Base-by-base conservation (phyloP, 768 basidiomycete genomes). In the Tricholoma furcatifolium region DNA sequence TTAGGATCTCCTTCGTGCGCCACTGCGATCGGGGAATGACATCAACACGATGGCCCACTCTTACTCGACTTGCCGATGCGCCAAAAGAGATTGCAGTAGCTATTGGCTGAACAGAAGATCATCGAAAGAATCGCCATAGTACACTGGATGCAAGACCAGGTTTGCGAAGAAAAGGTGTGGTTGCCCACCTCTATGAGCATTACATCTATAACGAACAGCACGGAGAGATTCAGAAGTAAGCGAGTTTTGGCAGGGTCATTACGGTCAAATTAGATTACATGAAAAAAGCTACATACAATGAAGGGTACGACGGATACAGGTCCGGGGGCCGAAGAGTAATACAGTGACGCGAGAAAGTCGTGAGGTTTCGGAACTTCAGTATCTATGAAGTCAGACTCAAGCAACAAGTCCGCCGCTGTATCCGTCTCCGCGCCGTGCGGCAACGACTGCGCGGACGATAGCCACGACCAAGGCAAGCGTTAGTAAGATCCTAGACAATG, bases 401-500 rank as follows among this genome's bases (percentile, higher is more conserved):
- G 52, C 56, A 40, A 81, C 70, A 23, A 87, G 79, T 10, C 76
- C 69, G 14, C 86, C 88, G 11, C 74, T 74, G 55, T 79, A 74
- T 4, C 89, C 88, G 54, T 87, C 87, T 12, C 91, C 91, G 18
- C 82, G 76, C 15, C 80, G 77, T 8, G 82, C 74, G 18, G 82
- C 74, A 32, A 71, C 48, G 36, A 90, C 76, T 17, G 81, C 88
- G 15, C 86, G 83, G 21, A 83, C 57, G 51, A 88, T 67, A 50
- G 85, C 79, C 15, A 81, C 62, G 43, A 87, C 56, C 41, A 91
- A 67, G 0, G 81, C 70, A 50, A 89, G 70, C 0, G 87, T 88
- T 15, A 84, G 69, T 36, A 91, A 53, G 21, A 87, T 72, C 83
- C 89, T 91, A 58, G 14, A 49, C 47, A 34, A 43, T 61, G 6